These are phyloP conservation scores for Pyricularia sp. DNA, from an alignment of 2,329 filamentous ascomycete genomes.

Conservation along the genomic window DNA sequence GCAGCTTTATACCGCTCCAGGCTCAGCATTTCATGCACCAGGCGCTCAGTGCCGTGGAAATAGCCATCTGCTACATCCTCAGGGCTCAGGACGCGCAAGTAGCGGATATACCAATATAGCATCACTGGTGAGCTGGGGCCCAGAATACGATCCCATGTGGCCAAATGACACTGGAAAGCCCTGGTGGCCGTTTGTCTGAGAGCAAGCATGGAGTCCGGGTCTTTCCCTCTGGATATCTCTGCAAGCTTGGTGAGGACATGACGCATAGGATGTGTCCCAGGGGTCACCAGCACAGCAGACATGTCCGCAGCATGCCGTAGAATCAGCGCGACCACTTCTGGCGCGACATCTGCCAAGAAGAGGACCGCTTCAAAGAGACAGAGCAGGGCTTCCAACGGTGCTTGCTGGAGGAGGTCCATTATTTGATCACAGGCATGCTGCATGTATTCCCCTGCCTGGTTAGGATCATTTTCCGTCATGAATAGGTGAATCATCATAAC, in stretches of 20 bases:
- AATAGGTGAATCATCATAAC: not conserved
- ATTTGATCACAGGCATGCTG: not conserved
- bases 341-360: not conserved
- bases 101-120: not conserved
- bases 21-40: not conserved
- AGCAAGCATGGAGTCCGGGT: not conserved
- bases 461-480: not conserved
- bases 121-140: not conserved
- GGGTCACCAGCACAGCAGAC: not conserved
- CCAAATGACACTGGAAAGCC: not conserved
- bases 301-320: slow-evolving; percentile 3
- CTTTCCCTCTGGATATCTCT: not conserved
- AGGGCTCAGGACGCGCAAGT: not conserved
- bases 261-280: not conserved
- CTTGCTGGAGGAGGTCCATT: not conserved
- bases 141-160: slow-evolving; percentile 1
- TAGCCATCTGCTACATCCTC: not conserved
- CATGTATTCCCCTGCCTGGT: slow-evolving; percentile 1
- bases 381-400: not conserved
- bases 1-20: not conserved
- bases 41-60: not conserved
- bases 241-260: slow-evolving; percentile 2
- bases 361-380: not conserved
- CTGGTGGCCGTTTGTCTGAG: not conserved
- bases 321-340: slow-evolving; percentile 1